Percentiles rank a stretch among this genome's conserved stretches.
Evolutionary conservation across 1,139 yeast species (phyloP).

Genomic region (Groenewaldozyma sp.): DNA sequence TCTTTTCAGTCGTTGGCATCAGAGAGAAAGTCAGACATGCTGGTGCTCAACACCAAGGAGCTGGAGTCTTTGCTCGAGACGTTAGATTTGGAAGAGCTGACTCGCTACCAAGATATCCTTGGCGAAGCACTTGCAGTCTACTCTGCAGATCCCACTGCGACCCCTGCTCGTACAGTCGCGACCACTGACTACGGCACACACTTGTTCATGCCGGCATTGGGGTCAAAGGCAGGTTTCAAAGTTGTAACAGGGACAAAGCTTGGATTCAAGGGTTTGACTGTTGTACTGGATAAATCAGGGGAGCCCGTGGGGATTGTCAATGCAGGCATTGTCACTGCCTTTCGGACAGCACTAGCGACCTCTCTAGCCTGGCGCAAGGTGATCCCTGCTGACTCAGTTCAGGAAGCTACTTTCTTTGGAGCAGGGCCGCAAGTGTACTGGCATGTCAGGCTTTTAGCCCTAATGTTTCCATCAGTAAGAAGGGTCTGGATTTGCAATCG

Average conservation of each 20-base stretch:
- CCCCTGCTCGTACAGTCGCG: conserved; percentile 35
- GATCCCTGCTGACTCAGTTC: conserved; percentile 9
- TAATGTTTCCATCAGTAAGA: conserved; percentile 33
- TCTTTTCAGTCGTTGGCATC: no score
- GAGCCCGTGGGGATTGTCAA: conserved; percentile 44
- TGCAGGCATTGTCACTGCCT: conserved; percentile 54
- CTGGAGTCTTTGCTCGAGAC: neutral
- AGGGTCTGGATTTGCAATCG: conserved; percentile 43
- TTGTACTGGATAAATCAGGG: conserved; percentile 43
- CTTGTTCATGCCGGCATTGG: conserved; percentile 56
- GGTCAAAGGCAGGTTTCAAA: no score
- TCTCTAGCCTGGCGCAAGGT: conserved; percentile 35
- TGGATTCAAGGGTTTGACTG: conserved; percentile 41
- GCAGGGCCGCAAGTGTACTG: conserved; percentile 62
- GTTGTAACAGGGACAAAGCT: conserved; percentile 35
- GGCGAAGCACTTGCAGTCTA: conserved; percentile 17
- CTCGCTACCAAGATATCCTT: conserved; percentile 13
- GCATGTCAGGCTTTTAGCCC: conserved; percentile 45
- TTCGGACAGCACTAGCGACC: conserved; percentile 57
- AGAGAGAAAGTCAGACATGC: no score
- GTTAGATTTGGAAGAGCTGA: conserved; percentile 10
- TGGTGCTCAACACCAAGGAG: neutral
- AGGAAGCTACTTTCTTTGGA: conserved; percentile 40
- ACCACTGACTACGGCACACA: conserved; percentile 37
- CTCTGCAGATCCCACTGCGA: conserved; percentile 25